Percentiles rank a stretch among this genome's conserved stretches.
phyloP scores from a whole-genome alignment of 352 stramenopile species.

The Phytophthora pluvialis region DNA sequence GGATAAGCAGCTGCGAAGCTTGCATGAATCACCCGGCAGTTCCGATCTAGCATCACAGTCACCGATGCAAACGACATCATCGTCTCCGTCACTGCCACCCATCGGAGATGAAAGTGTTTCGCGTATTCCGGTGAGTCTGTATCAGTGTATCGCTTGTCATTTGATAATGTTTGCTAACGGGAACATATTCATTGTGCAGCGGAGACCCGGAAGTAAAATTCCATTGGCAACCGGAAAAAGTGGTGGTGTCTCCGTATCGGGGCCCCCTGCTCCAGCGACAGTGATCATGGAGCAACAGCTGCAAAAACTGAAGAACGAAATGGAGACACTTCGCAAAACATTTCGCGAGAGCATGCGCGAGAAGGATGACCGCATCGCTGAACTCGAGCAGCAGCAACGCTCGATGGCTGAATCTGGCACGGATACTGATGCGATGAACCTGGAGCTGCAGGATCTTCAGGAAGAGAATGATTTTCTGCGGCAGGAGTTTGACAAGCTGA shows the following conservation, averaged over 20 bases:
- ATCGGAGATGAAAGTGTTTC: slow-evolving; percentile 31
- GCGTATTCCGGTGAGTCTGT: slow-evolving; percentile 43
- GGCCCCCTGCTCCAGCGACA: slow-evolving; percentile 11
- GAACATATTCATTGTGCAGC: slow-evolving; percentile 16
- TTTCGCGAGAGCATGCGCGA: slow-evolving; percentile 59
- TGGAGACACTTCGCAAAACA: slow-evolving; percentile 52
- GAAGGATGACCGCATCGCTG: slow-evolving; percentile 72
- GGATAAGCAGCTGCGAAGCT: slow-evolving; percentile 48
- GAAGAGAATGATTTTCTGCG: slow-evolving; percentile 76
- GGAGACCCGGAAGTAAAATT: slow-evolving; percentile 33
- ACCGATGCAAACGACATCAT: not conserved
- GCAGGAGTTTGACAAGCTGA: slow-evolving; percentile 73
- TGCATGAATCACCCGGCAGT: slow-evolving; percentile 9
- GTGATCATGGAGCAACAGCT: slow-evolving; percentile 33
- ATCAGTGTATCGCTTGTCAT: not conserved
- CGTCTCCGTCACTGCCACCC: slow-evolving; percentile 20
- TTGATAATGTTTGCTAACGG: not conserved
- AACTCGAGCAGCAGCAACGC: slow-evolving; percentile 40
- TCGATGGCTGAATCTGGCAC: slow-evolving; percentile 6
- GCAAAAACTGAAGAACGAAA: slow-evolving; percentile 34
- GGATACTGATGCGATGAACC: slow-evolving; percentile 22
- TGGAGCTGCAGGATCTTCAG: slow-evolving; percentile 60
- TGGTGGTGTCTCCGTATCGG: not conserved
- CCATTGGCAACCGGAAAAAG: slow-evolving; percentile 14
- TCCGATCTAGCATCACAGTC: not conserved